phyloP scores from a whole-genome alignment of 805 yeast genomes.

The Metschnikowia kunwiensis region DNA sequence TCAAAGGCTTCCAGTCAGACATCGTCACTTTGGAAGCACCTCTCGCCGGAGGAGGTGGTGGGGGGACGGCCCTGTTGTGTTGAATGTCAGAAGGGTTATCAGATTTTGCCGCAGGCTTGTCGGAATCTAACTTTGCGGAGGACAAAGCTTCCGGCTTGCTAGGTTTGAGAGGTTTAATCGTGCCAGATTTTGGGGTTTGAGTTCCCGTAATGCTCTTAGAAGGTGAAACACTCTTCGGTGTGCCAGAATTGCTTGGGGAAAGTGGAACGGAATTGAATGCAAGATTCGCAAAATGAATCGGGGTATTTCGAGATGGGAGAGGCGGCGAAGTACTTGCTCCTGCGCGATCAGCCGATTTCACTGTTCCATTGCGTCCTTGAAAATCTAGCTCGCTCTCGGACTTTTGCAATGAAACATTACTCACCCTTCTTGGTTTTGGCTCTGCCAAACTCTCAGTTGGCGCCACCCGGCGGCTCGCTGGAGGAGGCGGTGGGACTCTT shows the following conservation, averaged over 20 bases:
- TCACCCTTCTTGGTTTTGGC: slow-evolving; percentile 2
- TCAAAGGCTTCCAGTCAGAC: slow-evolving; percentile 52
- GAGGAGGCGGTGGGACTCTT: slow-evolving; percentile 34
- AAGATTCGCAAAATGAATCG: slow-evolving; percentile 14
- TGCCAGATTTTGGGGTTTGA: slow-evolving; percentile 13
- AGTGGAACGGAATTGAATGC: slow-evolving; percentile 40
- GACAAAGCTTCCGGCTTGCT: slow-evolving; percentile 16
- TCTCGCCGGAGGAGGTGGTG: slow-evolving; percentile 17
- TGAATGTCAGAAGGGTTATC: not conserved
- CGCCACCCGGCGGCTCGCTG: slow-evolving; percentile 20
- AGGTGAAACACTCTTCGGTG: slow-evolving; percentile 22
- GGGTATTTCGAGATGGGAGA: slow-evolving; percentile 10
- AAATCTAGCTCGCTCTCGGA: not conserved
- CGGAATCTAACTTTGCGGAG: slow-evolving; percentile 14
- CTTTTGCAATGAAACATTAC: not conserved
- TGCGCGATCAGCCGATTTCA: slow-evolving; percentile 9
- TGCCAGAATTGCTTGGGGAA: slow-evolving; percentile 33
- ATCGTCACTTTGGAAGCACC: slow-evolving; percentile 20
- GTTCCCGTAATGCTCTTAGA: slow-evolving; percentile 14
- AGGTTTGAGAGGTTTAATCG: slow-evolving; percentile 21
- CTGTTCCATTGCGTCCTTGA: not conserved
- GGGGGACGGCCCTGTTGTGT: slow-evolving; percentile 9
- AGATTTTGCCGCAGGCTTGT: not conserved
- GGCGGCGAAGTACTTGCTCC: slow-evolving; percentile 10
- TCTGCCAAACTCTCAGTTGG: not conserved